Conservation (phyloP, 2,329 filamentous ascomycete species). For the Venturia aucupariae region DNA sequence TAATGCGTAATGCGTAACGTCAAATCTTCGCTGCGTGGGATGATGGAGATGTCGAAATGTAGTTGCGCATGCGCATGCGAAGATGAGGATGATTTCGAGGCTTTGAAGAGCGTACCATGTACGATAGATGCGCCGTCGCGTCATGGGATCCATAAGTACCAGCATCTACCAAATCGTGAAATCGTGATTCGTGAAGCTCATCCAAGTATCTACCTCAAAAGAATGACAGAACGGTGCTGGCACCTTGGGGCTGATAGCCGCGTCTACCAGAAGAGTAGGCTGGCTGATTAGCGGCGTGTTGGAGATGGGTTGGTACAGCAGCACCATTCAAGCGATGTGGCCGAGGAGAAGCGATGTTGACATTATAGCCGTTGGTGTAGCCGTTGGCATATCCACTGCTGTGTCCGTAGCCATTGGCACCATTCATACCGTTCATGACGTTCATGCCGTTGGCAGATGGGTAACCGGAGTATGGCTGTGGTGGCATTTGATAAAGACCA, state of each 20-base stretch:
- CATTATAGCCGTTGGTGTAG: conserved; percentile 5
- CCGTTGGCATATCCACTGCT: conserved; percentile 10
- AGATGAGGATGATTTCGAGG: neutral
- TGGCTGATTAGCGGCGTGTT: conserved; percentile 13
- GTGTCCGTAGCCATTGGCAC: conserved; percentile 1
- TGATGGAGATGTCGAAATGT: neutral
- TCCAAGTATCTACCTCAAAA: neutral
- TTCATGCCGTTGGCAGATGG: neutral
- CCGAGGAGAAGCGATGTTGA: conserved; percentile 14
- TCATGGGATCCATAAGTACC: neutral
- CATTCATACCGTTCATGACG: conserved; percentile 4
- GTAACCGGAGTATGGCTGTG: conserved; percentile 1
- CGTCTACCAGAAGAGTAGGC: neutral
- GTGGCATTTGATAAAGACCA: conserved; percentile 18
- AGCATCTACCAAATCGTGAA: neutral
- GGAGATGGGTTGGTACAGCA: conserved; percentile 13
- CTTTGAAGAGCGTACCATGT: neutral
- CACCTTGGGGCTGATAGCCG: conserved; percentile 1
- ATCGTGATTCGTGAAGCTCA: conserved; percentile 1
- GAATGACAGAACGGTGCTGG: neutral
- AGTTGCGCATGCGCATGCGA: neutral
- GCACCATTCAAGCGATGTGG: conserved; percentile 15
- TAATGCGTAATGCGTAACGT: neutral
- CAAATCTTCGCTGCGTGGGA: neutral
- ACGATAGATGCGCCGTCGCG: neutral